phyloP scores from a whole-genome alignment of 495 filamentous ascomycete genomes.

The Tuber calosporum region DNA sequence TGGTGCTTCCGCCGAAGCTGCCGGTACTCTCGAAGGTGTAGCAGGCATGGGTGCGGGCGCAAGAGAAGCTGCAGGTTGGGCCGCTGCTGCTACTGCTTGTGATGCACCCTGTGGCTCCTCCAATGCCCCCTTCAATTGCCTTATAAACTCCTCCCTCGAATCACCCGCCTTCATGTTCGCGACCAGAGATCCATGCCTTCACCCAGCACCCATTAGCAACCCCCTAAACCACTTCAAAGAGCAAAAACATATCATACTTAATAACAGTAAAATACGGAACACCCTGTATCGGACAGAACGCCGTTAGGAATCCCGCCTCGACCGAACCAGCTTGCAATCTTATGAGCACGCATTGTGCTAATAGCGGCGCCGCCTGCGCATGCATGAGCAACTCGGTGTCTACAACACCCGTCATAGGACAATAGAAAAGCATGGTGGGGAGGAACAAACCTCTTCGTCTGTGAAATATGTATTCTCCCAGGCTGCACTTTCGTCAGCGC shows the following conservation, averaged over 20 bases:
- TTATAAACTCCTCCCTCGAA: slow-evolving; percentile 34
- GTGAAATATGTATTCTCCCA: slow-evolving; percentile 74
- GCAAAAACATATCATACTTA: slow-evolving; percentile 51
- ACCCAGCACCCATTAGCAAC: neutral
- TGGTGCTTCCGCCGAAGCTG: slow-evolving; percentile 5
- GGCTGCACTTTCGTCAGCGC: slow-evolving; percentile 53
- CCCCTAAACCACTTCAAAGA: neutral
- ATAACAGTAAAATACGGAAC: slow-evolving; percentile 74
- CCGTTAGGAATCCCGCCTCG: slow-evolving; percentile 72
- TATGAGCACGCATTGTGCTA: slow-evolving; percentile 57
- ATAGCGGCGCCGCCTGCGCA: slow-evolving; percentile 49
- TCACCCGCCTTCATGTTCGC: slow-evolving; percentile 39
- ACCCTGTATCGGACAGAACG: slow-evolving; percentile 66
- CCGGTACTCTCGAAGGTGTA: slow-evolving; percentile 13
- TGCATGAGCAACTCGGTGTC: neutral
- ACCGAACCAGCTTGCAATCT: slow-evolving; percentile 61
- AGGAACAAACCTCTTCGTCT: slow-evolving; percentile 51
- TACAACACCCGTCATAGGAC: neutral
- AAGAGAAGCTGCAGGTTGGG: neutral
- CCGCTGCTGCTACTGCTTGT: slow-evolving; percentile 19
- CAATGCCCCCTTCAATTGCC: slow-evolving; percentile 21
- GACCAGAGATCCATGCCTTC: slow-evolving; percentile 41
- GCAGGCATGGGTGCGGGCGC: neutral
- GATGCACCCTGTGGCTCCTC: slow-evolving; percentile 23
- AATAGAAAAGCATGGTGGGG: neutral